A percentile compares a stretch with the other conserved stretches of the same genome.
phyloP scores from a whole-genome alignment of 1,284 basidiomycete genomes.

The Tylopilus orsonianus region DNA sequence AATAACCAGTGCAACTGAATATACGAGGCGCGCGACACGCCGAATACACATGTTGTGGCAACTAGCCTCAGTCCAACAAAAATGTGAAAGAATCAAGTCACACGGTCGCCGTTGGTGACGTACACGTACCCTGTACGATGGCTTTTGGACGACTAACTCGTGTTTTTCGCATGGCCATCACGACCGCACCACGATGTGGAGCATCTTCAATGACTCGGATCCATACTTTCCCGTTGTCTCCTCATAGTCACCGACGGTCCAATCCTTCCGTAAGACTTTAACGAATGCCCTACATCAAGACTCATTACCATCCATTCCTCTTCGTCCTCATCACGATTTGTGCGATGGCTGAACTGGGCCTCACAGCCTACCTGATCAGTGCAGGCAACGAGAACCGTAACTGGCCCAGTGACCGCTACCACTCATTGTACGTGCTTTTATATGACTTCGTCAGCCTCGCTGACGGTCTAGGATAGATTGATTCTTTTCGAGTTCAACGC shows the following conservation, averaged over 20 bases:
- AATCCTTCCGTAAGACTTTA: slow-evolving; percentile 7
- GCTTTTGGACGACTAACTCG: slow-evolving; percentile 24
- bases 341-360: slow-evolving; percentile 67
- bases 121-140: slow-evolving; percentile 7
- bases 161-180: slow-evolving; percentile 36
- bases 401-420: slow-evolving; percentile 63
- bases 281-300: slow-evolving; percentile 45
- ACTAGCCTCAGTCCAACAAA: slow-evolving; percentile 9
- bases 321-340: slow-evolving; percentile 67
- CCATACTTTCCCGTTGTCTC: slow-evolving; percentile 9
- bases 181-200: slow-evolving; percentile 24
- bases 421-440: slow-evolving; percentile 55
- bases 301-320: slow-evolving; percentile 65
- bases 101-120: slow-evolving; percentile 6
- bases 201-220: slow-evolving; percentile 22
- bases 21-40: slow-evolving; percentile 20
- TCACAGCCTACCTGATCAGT: slow-evolving; percentile 68
- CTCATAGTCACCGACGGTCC: slow-evolving; percentile 15
- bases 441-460: slow-evolving; percentile 1
- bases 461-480: slow-evolving; percentile 39
- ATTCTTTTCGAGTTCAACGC: slow-evolving; percentile 69
- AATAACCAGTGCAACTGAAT: slow-evolving; percentile 7
- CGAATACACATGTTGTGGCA: slow-evolving; percentile 17
- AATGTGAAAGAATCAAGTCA: slow-evolving; percentile 12
- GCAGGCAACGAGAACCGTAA: slow-evolving; percentile 58